Percentiles rank a stretch among this genome's conserved stretches.
Evolutionary conservation across 371 early-diverging fungal genomes (phyloP).

Genomic region (Batkoa obscura): DNA sequence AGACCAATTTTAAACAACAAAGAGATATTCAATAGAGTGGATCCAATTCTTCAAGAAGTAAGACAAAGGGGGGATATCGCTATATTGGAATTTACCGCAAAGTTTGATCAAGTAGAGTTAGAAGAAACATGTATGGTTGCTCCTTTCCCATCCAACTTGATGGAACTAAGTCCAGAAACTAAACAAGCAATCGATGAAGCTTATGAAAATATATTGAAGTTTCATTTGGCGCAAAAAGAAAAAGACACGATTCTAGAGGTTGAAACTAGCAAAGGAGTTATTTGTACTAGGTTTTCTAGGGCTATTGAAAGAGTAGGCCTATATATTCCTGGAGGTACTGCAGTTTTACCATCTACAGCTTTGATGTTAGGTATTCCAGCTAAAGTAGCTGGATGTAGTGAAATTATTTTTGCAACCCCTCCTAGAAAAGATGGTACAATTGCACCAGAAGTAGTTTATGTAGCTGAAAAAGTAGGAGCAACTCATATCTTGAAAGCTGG

Average conservation of each 20-base stretch:
- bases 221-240: constrained; percentile 86
- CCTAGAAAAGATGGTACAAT: constrained; percentile 79
- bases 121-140: constrained; percentile 48
- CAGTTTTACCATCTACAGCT: constrained; percentile 85
- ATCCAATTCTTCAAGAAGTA: constrained; percentile 79
- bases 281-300: constrained; percentile 74
- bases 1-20: constrained; percentile 81
- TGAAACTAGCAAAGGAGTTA: constrained; percentile 93
- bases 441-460: constrained; percentile 91
- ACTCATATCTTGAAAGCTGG: constrained; percentile 78
- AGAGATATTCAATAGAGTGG: constrained; percentile 67
- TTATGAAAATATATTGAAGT: constrained; percentile 74
- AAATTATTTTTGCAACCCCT: constrained; percentile 93
- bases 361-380: constrained; percentile 96
- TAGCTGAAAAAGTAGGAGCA: constrained; percentile 92
- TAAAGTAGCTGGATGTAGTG: constrained; percentile 84
- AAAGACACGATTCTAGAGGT: constrained; percentile 48
- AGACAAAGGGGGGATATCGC: constrained; percentile 71
- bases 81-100: constrained; percentile 55
- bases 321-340: constrained; percentile 96
- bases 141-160: constrained; percentile 55
- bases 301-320: constrained; percentile 92
- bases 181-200: constrained; percentile 82
- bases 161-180: constrained; percentile 44
- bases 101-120: constrained; percentile 77